phyloP scores from a whole-genome alignment of 2,329 filamentous ascomycete genomes.

The Xylariaceae sp. region DNA sequence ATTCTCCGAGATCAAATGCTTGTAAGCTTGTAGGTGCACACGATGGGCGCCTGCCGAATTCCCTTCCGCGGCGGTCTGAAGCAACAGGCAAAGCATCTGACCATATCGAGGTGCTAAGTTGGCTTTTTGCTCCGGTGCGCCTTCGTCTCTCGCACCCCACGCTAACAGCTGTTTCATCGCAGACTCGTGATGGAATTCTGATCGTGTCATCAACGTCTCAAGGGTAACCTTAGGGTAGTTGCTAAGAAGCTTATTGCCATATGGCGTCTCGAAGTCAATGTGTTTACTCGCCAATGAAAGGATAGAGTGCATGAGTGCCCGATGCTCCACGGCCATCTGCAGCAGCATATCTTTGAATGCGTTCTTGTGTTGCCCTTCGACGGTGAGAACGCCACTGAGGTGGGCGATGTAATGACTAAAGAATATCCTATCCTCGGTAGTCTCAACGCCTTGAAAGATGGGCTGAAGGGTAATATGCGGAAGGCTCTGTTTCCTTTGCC shows the following conservation, averaged over 20 bases:
- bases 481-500: conserved; percentile 44
- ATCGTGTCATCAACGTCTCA: conserved; percentile 46
- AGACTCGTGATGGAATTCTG: conserved; percentile 52
- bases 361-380: conserved; percentile 76
- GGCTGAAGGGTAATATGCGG: conserved; percentile 56
- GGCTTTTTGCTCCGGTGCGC: conserved; percentile 42
- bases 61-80: conserved; percentile 56
- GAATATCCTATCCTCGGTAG: conserved; percentile 71
- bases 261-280: conserved; percentile 56
- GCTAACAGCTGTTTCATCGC: conserved; percentile 49
- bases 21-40: conserved; percentile 73
- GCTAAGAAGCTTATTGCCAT: conserved; percentile 50
- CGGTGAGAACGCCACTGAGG: conserved; percentile 74
- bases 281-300: conserved; percentile 80
- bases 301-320: conserved; percentile 86
- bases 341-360: conserved; percentile 82
- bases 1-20: conserved; percentile 61
- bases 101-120: conserved; percentile 54
- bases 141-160: conserved; percentile 39
- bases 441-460: conserved; percentile 79
- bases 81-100: conserved; percentile 59
- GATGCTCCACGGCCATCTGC: conserved; percentile 74
- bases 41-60: conserved; percentile 65
- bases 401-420: conserved; percentile 79
- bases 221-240: conserved; percentile 46